Conservation (phyloP, 768 basidiomycete genomes). For the Hortiboletus campestris region DNA sequence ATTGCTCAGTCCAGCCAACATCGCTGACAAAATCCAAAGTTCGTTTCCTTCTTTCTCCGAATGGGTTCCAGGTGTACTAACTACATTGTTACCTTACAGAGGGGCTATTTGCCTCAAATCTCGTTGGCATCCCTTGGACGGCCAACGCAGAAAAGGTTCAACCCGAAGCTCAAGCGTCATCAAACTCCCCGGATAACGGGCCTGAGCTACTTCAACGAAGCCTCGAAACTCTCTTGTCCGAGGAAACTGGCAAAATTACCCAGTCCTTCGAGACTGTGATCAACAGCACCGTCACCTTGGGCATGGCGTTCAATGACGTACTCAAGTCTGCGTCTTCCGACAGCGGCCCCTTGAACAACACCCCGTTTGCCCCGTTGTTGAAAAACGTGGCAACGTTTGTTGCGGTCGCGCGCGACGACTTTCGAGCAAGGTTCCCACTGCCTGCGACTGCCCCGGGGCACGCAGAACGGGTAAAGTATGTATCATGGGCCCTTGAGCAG, state of each 20-base stretch:
- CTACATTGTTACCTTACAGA: neutral
- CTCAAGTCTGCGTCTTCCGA: neutral
- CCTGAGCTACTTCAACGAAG: neutral
- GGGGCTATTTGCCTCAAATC: neutral
- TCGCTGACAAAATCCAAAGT: neutral
- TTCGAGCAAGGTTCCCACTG: neutral
- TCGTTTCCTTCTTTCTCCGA: neutral
- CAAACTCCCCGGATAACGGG: no score
- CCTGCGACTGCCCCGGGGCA: slow-evolving; percentile 14
- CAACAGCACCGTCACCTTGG: neutral
- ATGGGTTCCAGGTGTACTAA: neutral
- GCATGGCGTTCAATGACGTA: neutral
- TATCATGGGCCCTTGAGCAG: neutral
- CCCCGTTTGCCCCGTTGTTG: neutral
- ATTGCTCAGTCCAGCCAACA: neutral
- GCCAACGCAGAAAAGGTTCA: neutral
- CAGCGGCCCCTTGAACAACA: neutral
- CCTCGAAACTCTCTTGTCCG: neutral
- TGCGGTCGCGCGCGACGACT: slow-evolving; percentile 1
- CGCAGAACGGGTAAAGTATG: neutral
- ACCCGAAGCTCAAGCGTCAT: neutral
- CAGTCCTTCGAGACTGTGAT: slow-evolving; percentile 5
- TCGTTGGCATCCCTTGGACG: neutral
- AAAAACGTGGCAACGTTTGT: neutral
- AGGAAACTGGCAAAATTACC: neutral